Evolutionary conservation across 805 yeast genomes (phyloP), one percentile per base, ranked within the genome.

Genomic region (Candida hungchunana): DNA sequence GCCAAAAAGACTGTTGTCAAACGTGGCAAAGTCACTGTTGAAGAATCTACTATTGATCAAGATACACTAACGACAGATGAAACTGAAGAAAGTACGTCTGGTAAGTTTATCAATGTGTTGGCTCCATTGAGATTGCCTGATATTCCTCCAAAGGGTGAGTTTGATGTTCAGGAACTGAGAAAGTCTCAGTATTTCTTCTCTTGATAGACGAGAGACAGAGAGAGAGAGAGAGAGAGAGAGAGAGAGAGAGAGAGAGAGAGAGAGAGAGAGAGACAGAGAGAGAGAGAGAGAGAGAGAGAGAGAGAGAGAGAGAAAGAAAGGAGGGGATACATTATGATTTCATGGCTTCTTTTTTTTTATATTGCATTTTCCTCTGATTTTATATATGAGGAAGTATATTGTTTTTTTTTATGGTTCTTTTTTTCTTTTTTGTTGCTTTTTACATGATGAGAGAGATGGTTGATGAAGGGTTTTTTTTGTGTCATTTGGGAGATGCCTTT

Each of bases 101-200:
- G 34, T 12, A 40, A 46, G 40, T 17, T 43, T 47, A 42, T 50
- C 18, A 35, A 33, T 19, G 66, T 82, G 3, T 62, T 85, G 38
- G 79, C 76, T 7, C 95, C 95, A 6, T 66, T 87, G 49, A 62
- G 58, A 29, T 65, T 87, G 44, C 94, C 95, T 0, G 69, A 66
- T 0, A 73, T 86, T 27, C 96, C 96, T 11, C 64, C 71, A 32
- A 80, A 75, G 58, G 98, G 97, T 33, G 79, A 77, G 13, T 85
- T 90, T 50, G 94, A 90, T 53, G 94, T 90, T 24, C 62, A 65
- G 26, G 73, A 72, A 39, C 81, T 89, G 28, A 71, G 72, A 53
- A 74, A 79, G 32, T 85, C 96, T 44, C 69, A 71, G 21, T 90
- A 90, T 60, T 90, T 90, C 71, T 90, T 90, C 46, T 44, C 48